These are phyloP conservation scores for Hymenoscyphus linearis DNA, from an alignment of 2,329 filamentous ascomycete genomes.

Conservation along the genomic window DNA sequence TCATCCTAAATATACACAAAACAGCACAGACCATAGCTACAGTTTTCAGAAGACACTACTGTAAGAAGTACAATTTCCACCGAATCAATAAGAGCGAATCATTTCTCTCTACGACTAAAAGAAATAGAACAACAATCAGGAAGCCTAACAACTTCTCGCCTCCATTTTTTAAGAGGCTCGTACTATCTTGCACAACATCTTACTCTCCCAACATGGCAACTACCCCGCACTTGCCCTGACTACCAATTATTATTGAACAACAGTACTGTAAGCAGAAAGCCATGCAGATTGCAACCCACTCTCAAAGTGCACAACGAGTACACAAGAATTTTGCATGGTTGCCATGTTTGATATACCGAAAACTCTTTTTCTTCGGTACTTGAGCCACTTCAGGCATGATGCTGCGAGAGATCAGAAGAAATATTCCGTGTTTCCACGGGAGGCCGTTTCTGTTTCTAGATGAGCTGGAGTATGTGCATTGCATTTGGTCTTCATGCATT, in stretches of 20 bases:
- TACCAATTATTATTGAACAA: not conserved
- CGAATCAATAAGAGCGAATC: not conserved
- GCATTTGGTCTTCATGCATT: not conserved
- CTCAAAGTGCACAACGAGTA: not conserved
- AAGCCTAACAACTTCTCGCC: not conserved
- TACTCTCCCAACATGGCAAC: not conserved
- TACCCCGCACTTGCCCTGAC: not conserved
- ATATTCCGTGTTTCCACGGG: too few relatives aligned
- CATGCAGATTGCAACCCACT: not conserved
- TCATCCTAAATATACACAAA: not conserved
- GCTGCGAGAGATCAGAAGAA: not conserved
- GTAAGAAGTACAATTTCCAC: slow-evolving; percentile 12
- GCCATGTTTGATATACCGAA: not conserved
- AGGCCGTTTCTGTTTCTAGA: not conserved
- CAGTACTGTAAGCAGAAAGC: not conserved
- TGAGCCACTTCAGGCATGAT: not conserved
- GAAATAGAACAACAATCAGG: not conserved
- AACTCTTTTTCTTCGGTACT: not conserved
- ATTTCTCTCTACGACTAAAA: not conserved
- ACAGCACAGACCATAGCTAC: slow-evolving; percentile 4
- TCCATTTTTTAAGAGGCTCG: too few relatives aligned
- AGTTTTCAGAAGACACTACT: slow-evolving; percentile 15
- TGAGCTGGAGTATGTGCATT: not conserved
- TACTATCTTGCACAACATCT: too few relatives aligned
- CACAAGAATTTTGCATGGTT: not conserved